Conservation (phyloP, 768 basidiomycete species). For the Trametes coccinea region DNA sequence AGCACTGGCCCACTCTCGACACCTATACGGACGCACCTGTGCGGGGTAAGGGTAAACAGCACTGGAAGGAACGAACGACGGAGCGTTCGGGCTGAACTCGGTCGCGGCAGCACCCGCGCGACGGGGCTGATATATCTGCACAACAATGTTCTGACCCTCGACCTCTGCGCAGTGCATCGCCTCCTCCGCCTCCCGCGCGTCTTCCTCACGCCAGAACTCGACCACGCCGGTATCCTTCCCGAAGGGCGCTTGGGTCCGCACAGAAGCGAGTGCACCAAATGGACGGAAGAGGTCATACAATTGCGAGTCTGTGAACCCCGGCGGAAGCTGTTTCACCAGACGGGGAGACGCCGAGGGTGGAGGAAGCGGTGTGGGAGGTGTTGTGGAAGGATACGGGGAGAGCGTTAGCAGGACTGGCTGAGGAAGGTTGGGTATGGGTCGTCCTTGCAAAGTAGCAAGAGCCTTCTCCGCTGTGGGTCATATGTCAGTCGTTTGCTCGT, state of each 20-base stretch:
- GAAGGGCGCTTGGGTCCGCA: conserved; percentile 70
- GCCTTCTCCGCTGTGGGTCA: conserved; percentile 76
- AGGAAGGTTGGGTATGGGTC: conserved; percentile 60
- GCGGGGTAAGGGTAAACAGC: conserved; percentile 65
- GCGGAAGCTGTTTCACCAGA: conserved; percentile 82
- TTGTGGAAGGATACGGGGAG: conserved; percentile 83
- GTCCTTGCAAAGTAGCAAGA: conserved; percentile 77
- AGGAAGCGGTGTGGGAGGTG: conserved; percentile 71
- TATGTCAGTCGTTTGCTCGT: conserved; percentile 12
- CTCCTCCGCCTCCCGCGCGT: conserved; percentile 75
- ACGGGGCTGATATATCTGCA: conserved; percentile 74
- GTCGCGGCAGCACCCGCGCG: conserved; percentile 49
- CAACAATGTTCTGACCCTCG: conserved; percentile 82
- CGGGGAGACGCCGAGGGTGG: conserved; percentile 77
- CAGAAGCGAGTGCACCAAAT: conserved; percentile 81
- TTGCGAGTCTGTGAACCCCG: conserved; percentile 62
- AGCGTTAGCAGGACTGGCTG: conserved; percentile 65
- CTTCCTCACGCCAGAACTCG: conserved; percentile 88
- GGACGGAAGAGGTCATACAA: conserved; percentile 86
- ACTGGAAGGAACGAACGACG: conserved; percentile 73
- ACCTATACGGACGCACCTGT: conserved; percentile 44
- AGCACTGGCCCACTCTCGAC: neutral
- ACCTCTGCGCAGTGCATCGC: conserved; percentile 83
- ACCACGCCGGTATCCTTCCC: conserved; percentile 77
- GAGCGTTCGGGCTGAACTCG: conserved; percentile 75